Base-by-base conservation (phyloP, 2,329 filamentous ascomycete species). In the Pochonia chlamydosporia region DNA sequence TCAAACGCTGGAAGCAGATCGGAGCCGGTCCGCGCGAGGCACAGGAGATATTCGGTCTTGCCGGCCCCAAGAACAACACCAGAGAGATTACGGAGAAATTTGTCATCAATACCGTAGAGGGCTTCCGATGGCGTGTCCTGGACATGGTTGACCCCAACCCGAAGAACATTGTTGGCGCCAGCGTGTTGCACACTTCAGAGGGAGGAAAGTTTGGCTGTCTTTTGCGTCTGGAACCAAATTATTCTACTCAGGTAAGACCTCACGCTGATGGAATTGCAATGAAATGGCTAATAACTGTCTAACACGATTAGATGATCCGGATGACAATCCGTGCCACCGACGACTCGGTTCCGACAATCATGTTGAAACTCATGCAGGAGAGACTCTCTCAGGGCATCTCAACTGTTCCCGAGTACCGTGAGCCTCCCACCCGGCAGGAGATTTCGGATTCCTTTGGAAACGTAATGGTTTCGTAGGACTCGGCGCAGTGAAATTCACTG, bases 1-100 rank as follows among this genome's bases (percentile, higher is more conserved):
- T 99, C 79, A 96, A 95, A 75, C 79, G 95, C 44, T 99, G 93
- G 93, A 95, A 96, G 75, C 93, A 99, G 69, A 97, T 99, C 58
- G 93, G 93, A 11, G 89, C 87, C 5, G 81, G 82, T 2, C 85
- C 91, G 1, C 81, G 95, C 25, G 95, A 99, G 66, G 84, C 88
- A 0, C 93, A 99, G 64, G 79, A 79, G 41, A 89, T 97, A 26
- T 95, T 99, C 65, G 82, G 84, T 0, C 64, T 92, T 10, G 68
- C 72, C 1, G 52, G 55, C 2, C 64, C 63, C 1, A 76, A 75
- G 24, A 75, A 74, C 14, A 46, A 53, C 11, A 74, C 75, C 11
- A 73, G 79, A 49, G 83, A 85, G 53, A 79, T 95, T 52, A 86
- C 77, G 50, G 81, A 87, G 49, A 69, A 72, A 3, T 90, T 88